A percentile compares a stretch with the other conserved stretches of the same genome.
Conservation (phyloP, 2,329 filamentous ascomycete genomes). For the Botrytis deweyae region DNA sequence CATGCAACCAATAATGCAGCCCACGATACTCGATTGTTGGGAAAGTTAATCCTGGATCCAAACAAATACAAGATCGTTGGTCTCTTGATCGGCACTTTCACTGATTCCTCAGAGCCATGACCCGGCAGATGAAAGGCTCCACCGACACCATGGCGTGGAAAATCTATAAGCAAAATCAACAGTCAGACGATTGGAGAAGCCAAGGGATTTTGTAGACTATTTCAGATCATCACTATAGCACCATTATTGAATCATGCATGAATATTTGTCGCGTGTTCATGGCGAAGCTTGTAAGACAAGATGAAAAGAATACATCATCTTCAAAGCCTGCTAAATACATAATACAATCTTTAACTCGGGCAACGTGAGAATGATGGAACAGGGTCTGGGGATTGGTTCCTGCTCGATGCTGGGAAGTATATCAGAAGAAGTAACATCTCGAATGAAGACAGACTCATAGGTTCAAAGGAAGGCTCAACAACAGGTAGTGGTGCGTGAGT, state of each 20-base stretch:
- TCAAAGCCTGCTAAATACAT: background rate
- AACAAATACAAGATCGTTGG: background rate
- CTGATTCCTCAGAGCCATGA: background rate
- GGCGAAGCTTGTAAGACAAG: background rate
- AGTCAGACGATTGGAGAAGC: background rate
- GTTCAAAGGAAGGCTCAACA: background rate
- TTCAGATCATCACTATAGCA: background rate
- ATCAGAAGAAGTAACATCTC: background rate
- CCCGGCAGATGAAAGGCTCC: background rate
- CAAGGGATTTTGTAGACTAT: background rate
- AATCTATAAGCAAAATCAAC: background rate
- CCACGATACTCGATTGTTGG: background rate
- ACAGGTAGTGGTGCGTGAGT: background rate
- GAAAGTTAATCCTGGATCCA: background rate
- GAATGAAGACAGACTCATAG: background rate
- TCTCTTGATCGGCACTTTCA: background rate
- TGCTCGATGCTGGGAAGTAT: background rate
- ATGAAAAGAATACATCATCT: background rate
- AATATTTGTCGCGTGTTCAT: background rate
- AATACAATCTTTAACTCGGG: background rate
- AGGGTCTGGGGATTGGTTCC: too few species aligned
- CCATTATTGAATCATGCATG: background rate
- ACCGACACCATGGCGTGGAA: background rate
- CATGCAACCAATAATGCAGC: background rate
- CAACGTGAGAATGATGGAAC: background rate